Evolutionary conservation across 164 flowering plant genomes (phyloP).

Genomic region (Aristolochia californica): DNA sequence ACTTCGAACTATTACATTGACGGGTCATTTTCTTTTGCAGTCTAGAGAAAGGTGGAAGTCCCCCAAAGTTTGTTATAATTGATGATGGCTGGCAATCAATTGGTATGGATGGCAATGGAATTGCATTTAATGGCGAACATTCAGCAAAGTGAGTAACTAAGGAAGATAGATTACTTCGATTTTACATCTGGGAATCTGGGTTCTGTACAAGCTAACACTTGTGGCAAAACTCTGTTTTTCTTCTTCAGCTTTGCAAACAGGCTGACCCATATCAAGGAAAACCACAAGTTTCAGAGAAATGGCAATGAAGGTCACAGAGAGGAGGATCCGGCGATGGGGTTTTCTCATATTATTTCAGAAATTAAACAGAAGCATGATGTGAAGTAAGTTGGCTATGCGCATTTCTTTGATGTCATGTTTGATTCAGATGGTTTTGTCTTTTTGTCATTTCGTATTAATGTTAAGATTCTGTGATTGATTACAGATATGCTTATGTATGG

Average conservation of each 20-base stretch:
- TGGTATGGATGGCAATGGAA: conserved; percentile 46
- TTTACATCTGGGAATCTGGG: background rate
- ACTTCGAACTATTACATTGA: background rate
- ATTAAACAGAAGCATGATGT: conserved; percentile 49
- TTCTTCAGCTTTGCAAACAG: conserved; percentile 67
- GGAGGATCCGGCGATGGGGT: conserved; percentile 59
- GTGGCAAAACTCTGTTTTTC: background rate
- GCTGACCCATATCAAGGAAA: conserved; percentile 63
- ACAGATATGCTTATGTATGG: conserved; percentile 80
- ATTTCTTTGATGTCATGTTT: background rate
- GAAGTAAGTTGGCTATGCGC: conserved; percentile 32
- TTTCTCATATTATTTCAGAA: conserved; percentile 46
- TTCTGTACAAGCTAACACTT: background rate
- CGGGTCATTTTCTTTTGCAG: conserved; percentile 24
- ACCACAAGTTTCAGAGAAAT: conserved; percentile 72
- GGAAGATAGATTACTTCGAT: background rate
- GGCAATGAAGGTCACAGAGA: conserved; percentile 61
- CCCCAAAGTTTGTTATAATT: conserved; percentile 75
- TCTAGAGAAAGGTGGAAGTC: conserved; percentile 57
- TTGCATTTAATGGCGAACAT: conserved; percentile 32
- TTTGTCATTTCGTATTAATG: background rate
- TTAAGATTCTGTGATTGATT: background rate
- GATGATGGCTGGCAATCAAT: conserved; percentile 97
- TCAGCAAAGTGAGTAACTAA: conserved; percentile 55
- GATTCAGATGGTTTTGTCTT: too few relatives aligned